Evolutionary conservation across 441 rosid species (phyloP).

Genomic region (Pelargonium citronellum): DNA sequence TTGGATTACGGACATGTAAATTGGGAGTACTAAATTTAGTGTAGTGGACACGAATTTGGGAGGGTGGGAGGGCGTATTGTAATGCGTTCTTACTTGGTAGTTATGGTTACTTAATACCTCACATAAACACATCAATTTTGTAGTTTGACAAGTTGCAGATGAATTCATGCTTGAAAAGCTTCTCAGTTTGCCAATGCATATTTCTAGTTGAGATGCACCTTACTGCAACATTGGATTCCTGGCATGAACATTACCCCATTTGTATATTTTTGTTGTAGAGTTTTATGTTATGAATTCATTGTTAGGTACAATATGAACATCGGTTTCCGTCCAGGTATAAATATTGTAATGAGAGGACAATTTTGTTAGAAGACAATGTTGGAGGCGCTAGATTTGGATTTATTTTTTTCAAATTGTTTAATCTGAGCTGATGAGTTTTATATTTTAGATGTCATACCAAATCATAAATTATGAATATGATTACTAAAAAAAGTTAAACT

Average conservation of each 20-base stretch:
- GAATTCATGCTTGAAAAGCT: neutral
- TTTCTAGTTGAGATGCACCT: too few species aligned
- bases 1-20: neutral
- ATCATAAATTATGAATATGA: neutral
- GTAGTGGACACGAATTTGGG: neutral
- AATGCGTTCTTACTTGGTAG: too few species aligned
- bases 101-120: too few species aligned
- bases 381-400: neutral
- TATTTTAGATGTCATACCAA: neutral
- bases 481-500: neutral
- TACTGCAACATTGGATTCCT: neutral
- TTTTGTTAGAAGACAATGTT: neutral
- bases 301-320: neutral
- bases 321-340: neutral
- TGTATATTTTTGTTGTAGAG: neutral
- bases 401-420: neutral
- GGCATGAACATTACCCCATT: neutral
- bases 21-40: neutral
- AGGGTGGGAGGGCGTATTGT: neutral
- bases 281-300: neutral
- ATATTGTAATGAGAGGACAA: neutral
- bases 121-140: neutral
- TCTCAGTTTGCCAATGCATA: neutral
- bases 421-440: neutral
- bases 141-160: neutral